Evolutionary conservation across 345 rosid species (phyloP).

Genomic region (Brassica nigra): DNA sequence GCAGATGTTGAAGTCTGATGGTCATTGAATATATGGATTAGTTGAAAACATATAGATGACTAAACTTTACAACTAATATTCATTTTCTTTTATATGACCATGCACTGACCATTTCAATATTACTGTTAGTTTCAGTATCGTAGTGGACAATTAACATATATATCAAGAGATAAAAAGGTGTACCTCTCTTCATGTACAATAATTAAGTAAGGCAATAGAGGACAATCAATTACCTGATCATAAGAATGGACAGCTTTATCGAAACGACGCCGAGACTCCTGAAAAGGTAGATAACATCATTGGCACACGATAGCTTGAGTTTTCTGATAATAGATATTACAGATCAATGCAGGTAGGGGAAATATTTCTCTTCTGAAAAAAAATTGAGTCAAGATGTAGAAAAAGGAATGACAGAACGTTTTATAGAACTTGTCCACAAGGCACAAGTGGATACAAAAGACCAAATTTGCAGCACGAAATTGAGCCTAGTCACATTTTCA

Average conservation of each 20-base stretch:
- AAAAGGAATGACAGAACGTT: not conserved
- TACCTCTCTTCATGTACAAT: not conserved
- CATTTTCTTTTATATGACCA: not conserved
- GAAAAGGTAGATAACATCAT: constrained; percentile 27
- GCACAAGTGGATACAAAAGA: not conserved
- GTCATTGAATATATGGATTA: not conserved
- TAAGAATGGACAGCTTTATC: constrained; percentile 61
- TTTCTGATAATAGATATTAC: not conserved
- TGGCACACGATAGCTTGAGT: not conserved
- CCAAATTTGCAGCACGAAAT: no score
- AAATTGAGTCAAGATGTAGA: not conserved
- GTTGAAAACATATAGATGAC: not conserved
- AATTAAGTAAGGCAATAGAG: constrained; percentile 1
- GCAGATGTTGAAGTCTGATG: constrained; percentile 5
- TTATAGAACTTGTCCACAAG: not conserved
- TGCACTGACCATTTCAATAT: not conserved
- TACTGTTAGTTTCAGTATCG: not conserved
- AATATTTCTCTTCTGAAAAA: not conserved
- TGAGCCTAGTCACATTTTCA: no score
- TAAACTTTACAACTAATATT: not conserved
- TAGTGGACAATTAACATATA: not conserved
- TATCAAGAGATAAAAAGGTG: not conserved
- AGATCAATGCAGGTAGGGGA: not conserved
- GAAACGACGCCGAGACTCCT: constrained; percentile 78
- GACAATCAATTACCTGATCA: constrained; percentile 66